Conservation (phyloP, 2,329 filamentous ascomycete genomes). For the Trichoderma cornu-damae region DNA sequence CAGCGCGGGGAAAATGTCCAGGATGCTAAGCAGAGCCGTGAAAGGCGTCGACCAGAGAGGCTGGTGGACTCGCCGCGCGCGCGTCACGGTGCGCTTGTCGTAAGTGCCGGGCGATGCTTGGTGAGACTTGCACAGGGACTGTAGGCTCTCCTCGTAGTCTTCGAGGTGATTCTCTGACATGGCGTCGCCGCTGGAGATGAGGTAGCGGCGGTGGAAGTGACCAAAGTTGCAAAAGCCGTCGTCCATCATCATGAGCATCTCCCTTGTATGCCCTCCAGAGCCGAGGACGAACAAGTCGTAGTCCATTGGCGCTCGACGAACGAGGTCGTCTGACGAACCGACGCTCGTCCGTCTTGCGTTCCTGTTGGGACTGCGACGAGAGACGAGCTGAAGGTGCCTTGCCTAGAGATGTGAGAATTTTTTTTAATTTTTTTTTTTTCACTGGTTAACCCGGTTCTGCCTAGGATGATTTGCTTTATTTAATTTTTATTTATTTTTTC, state of each 20-base stretch:
- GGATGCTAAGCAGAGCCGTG: constrained; percentile 61
- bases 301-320: constrained; percentile 22
- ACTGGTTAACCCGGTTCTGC: neutral
- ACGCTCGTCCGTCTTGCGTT: constrained; percentile 13
- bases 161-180: constrained; percentile 65
- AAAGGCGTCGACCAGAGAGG: constrained; percentile 66
- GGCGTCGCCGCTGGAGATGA: constrained; percentile 70
- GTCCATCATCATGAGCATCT: constrained; percentile 82
- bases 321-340: constrained; percentile 8
- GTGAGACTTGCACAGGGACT: constrained; percentile 21
- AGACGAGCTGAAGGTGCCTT: constrained; percentile 30
- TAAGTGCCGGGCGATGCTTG: constrained; percentile 44
- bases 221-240: constrained; percentile 48
- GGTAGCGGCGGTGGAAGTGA: constrained; percentile 68
- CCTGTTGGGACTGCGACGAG: constrained; percentile 21
- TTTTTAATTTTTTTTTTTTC: too few species aligned
- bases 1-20: constrained; percentile 56
- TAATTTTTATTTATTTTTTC: too few species aligned
- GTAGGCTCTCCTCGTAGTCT: constrained; percentile 37
- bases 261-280: constrained; percentile 88
- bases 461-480: too few species aligned
- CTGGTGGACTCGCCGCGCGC: constrained; percentile 80
- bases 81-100: constrained; percentile 62
- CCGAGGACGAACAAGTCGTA: constrained; percentile 80
- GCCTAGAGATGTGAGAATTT: constrained; percentile 26